Conservation (phyloP, 1,284 basidiomycete species). For the Pseudozyma sp. region DNA sequence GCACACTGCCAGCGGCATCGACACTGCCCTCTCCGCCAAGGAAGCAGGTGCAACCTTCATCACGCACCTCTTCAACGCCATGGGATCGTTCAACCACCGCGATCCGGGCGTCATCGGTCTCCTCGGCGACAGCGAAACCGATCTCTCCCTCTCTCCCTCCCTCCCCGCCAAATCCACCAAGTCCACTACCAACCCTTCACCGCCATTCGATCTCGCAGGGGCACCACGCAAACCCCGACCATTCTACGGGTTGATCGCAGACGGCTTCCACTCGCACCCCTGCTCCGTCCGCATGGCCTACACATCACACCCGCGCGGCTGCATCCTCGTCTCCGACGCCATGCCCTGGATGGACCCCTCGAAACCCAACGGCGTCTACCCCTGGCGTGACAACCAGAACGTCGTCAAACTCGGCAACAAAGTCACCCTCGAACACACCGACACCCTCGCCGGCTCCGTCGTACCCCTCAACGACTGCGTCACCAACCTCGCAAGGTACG, state of each 20-base stretch:
- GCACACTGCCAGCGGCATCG: slow-evolving; percentile 79
- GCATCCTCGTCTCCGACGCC: slow-evolving; percentile 87
- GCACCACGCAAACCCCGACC: slow-evolving; percentile 68
- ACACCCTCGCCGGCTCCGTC: slow-evolving; percentile 80
- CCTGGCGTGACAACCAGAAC: slow-evolving; percentile 83
- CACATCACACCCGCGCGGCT: slow-evolving; percentile 82
- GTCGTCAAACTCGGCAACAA: slow-evolving; percentile 84
- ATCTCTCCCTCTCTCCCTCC: slow-evolving; percentile 17
- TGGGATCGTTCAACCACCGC: slow-evolving; percentile 83
- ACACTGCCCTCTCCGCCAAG: slow-evolving; percentile 77
- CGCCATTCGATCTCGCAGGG: background rate
- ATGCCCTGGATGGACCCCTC: slow-evolving; percentile 88
- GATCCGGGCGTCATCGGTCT: slow-evolving; percentile 79
- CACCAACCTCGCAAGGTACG: slow-evolving; percentile 83
- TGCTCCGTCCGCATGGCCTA: slow-evolving; percentile 89
- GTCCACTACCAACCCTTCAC: background rate
- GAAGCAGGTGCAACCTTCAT: slow-evolving; percentile 81
- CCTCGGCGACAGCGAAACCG: slow-evolving; percentile 75
- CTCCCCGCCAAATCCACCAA: background rate
- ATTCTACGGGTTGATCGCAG: slow-evolving; percentile 86
- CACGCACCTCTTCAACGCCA: slow-evolving; percentile 91
- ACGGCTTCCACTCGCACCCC: slow-evolving; percentile 89
- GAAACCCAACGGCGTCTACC: slow-evolving; percentile 83
- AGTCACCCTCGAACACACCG: slow-evolving; percentile 84
- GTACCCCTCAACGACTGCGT: slow-evolving; percentile 84